Conservation (phyloP, 331 rosid species). For the Prunus yedoensis region DNA sequence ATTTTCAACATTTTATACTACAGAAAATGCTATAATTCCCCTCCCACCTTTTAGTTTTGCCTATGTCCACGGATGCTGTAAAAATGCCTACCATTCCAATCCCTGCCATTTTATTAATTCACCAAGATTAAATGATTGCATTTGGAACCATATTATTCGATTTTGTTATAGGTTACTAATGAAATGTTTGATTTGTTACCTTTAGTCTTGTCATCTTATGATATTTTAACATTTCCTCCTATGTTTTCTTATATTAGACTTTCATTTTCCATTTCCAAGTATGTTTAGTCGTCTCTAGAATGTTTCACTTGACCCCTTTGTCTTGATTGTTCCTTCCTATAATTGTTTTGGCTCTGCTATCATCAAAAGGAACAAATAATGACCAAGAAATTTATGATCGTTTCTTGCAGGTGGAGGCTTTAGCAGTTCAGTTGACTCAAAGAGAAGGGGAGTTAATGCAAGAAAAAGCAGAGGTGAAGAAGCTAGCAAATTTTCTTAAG, state of each 20-base stretch:
- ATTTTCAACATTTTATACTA: background rate
- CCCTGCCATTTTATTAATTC: background rate
- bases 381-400: constrained; percentile 19
- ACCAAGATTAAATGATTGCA: background rate
- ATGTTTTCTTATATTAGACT: background rate
- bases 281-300: constrained; percentile 3
- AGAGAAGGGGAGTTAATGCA: constrained; percentile 90
- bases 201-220: background rate
- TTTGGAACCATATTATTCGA: background rate
- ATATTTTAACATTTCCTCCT: background rate
- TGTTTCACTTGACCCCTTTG: background rate
- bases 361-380: constrained; percentile 9
- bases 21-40: background rate
- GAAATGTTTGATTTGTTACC: background rate
- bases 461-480: constrained; percentile 93
- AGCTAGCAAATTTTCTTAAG: constrained; percentile 88
- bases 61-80: background rate
- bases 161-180: background rate
- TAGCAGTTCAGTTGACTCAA: constrained; percentile 89
- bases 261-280: background rate
- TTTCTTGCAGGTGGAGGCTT: constrained; percentile 73
- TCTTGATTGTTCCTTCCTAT: background rate
- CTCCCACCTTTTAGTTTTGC: background rate
- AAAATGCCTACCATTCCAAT: background rate
- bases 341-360: constrained; percentile 9